Evolutionary conservation across 495 filamentous ascomycete genomes (phyloP).

Genomic region (Trichoderma virens): DNA sequence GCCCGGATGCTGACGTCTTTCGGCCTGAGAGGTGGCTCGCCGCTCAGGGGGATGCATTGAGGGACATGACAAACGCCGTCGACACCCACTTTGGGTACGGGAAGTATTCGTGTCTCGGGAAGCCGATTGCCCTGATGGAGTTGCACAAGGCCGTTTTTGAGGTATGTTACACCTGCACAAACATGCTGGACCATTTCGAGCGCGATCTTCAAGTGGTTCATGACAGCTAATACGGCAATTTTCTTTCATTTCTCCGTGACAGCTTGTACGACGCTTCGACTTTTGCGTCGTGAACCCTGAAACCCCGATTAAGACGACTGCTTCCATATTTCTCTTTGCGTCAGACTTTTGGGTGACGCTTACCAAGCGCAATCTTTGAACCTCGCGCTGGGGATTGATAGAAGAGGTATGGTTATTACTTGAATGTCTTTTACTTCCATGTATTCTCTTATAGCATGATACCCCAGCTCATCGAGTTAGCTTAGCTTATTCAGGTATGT

Average conservation of each 20-base stretch:
- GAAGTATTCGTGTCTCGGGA: conserved; percentile 31
- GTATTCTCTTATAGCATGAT: no score
- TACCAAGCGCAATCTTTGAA: neutral
- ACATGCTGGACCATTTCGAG: neutral
- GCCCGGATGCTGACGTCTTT: conserved; percentile 38
- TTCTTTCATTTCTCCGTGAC: neutral
- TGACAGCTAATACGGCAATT: neutral
- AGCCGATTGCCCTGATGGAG: conserved; percentile 30
- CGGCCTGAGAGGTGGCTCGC: conserved; percentile 49
- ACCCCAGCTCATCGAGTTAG: no score
- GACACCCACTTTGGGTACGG: conserved; percentile 32
- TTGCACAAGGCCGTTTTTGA: conserved; percentile 46
- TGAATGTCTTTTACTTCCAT: neutral
- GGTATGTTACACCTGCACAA: conserved; percentile 27
- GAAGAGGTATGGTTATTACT: no score
- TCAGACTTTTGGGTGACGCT: conserved; percentile 8
- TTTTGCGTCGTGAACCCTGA: conserved; percentile 33
- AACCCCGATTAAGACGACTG: neutral
- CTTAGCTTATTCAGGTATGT: no score
- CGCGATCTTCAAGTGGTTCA: neutral
- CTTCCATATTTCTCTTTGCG: conserved; percentile 1
- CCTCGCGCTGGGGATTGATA: no score
- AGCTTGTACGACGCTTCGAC: conserved; percentile 42
- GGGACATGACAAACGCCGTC: conserved; percentile 25
- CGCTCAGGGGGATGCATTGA: conserved; percentile 21